Evolutionary conservation across 75 land plant species (phyloP).

Genomic region (Chamaecyparis obtusa): DNA sequence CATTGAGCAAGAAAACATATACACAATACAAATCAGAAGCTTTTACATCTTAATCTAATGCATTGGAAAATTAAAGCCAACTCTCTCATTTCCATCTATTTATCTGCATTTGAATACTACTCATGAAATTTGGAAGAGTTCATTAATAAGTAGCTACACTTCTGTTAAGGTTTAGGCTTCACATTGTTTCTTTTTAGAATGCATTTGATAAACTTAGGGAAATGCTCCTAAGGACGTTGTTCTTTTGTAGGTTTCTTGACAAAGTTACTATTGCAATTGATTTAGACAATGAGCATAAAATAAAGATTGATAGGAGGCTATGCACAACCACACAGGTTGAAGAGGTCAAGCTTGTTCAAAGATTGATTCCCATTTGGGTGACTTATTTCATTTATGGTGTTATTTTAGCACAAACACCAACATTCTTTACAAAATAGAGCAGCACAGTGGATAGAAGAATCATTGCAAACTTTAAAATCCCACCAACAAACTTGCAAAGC

Average conservation of each 20-base stretch:
- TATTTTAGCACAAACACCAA: slow-evolving; percentile 12
- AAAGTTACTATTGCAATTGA: slow-evolving; percentile 28
- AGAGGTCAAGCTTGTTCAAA: no score
- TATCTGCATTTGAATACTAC: background rate
- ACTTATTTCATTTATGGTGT: slow-evolving; percentile 18
- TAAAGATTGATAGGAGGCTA: slow-evolving; percentile 21
- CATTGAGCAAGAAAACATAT: no score
- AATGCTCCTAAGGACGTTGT: background rate
- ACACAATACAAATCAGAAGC: no score
- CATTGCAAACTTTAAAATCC: background rate
- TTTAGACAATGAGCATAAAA: background rate
- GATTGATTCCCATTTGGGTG: slow-evolving; percentile 24
- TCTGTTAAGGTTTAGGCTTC: background rate
- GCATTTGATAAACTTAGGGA: background rate
- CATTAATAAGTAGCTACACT: background rate
- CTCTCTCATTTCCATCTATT: no score
- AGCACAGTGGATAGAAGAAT: no score
- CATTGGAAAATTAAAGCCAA: no score
- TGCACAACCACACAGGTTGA: slow-evolving; percentile 20
- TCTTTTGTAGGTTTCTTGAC: slow-evolving; percentile 31
- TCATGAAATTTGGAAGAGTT: no score
- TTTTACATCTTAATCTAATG: no score
- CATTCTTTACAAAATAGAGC: background rate
- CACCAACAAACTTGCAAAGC: slow-evolving; percentile 21
- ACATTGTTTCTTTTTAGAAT: background rate